Evolutionary conservation across 169 alveolate species (phyloP), one percentile per base, ranked within the genome.

Genomic region (Perkinsus chesapeaki): DNA sequence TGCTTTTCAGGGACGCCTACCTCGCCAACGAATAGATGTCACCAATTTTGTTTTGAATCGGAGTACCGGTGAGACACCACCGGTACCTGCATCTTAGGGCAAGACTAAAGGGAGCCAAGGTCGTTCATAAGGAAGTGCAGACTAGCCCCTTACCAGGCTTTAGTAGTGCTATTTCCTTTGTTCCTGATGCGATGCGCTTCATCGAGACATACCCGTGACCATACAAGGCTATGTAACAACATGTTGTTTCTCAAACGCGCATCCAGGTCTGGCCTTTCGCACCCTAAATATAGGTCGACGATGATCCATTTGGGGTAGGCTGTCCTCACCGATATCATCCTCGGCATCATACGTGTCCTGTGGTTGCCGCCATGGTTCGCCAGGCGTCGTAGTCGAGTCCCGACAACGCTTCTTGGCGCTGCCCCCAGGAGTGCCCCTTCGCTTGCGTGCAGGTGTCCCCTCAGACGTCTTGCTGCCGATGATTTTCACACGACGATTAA

Each of bases 1-100:
- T 16, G 82, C 12, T 60, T 7, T 96, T 97, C 91, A 97, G 97
- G 96, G 96, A 97, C 73, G 97, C 92, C 93, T 97, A 98, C 93
- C 98, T 96, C 34, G 98, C 94, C 60, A 98, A 94, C 91, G 98
- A 94, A 97, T 97, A 98, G 92, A 99, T 96, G 94, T 99, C 99
- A 43, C 98, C 98, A 27, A 99, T 97, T 43, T 99, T 96, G 96
- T 99, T 99, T 95, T 98, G 99, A 27, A 99, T 97, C 20, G 99
- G 99, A 0, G 99, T 99, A 36, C 99, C 99, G 20, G 99, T 98
- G 93, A 98, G 96, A 94, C 99, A 98, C 99, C 99, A 98, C 93
- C 98, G 97, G 95, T 97, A 96, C 20, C 96, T 97, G 16, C 97
- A 96, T 48, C 96, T 94, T n/a, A 95, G 94, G 31, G 82, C 82